A percentile compares a stretch with the other conserved stretches of the same genome.
Conservation (phyloP, 176 grass and related monocot species). For the Zea luxurians region DNA sequence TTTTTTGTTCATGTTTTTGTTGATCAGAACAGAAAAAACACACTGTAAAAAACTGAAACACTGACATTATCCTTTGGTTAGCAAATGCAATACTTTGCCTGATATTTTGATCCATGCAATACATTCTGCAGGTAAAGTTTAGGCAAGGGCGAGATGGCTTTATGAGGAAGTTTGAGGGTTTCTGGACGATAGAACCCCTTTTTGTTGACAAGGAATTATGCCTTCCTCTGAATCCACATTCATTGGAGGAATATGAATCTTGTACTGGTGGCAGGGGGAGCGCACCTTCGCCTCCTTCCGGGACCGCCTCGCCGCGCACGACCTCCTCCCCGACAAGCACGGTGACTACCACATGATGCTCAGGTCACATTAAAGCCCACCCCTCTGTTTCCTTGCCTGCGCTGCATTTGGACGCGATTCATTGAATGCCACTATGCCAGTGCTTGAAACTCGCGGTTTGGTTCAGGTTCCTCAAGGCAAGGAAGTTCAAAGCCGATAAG, state of each 20-base stretch:
- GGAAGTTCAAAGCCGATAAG: no score
- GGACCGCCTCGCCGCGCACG: no score
- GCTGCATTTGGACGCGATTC: neutral
- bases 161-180: slow-evolving; percentile 89
- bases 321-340: no score
- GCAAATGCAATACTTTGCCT: neutral
- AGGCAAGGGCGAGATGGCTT: slow-evolving; percentile 77
- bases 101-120: slow-evolving; percentile 20
- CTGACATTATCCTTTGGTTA: neutral
- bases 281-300: no score
- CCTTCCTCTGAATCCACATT: slow-evolving; percentile 41
- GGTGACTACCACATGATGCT: no score
- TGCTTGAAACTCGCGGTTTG: slow-evolving; percentile 6
- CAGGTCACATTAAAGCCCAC: no score
- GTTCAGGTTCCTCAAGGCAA: slow-evolving; percentile 90
- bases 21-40: slow-evolving; percentile 80
- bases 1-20: slow-evolving; percentile 90
- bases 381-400: neutral
- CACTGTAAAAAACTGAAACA: slow-evolving; percentile 54
- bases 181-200: slow-evolving; percentile 80
- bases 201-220: slow-evolving; percentile 65
- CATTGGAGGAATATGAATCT: slow-evolving; percentile 58
- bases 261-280: slow-evolving; percentile 63
- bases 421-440: slow-evolving; percentile 20
- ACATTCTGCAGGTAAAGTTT: slow-evolving; percentile 64